Evolutionary conservation across 495 filamentous ascomycete genomes (phyloP), one percentile per base, ranked within the genome.

Genomic region (Penicillium psychrofluorescens): DNA sequence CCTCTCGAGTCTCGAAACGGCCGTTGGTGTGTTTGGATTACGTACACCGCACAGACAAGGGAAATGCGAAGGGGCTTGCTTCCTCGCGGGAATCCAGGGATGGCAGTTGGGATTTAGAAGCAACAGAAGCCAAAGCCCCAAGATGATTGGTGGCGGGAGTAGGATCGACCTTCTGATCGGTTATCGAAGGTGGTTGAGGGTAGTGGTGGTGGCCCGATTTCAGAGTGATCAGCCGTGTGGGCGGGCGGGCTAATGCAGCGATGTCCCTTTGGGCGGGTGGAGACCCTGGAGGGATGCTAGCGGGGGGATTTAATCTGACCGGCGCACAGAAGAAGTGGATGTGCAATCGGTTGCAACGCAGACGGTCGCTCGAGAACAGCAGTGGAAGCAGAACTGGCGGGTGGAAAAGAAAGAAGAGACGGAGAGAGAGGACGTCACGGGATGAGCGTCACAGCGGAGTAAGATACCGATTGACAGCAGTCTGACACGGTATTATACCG

Each of bases 221-320:
- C 48, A 62, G 56, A 47, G 54, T 37, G 62, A 66, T 66, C 62
- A 60, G 55, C 62, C 22, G 22, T 54, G 54, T 54, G 58, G 48
- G 51, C 40, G 49, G 49, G 49, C 45, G 51, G 53, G 52, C 61
- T 62, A 61, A 59, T 62, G 58, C 58, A 64, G 55, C 55, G 61
- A 52, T 52, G 48, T 41, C 48, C 40, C 54, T 59, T 56, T 11
- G 49, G 52, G 48, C 36, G 40, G 46, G 56, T 59, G 56, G 56
- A 41, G 56, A 56, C 56, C 44, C 43, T 36, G 41, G 27, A 41
- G n/a, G 9, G 31, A 33, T 33, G 31, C 31, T 33, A 33, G 31
- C n/a, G 31, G 31, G 9, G 9, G 32, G 7, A 34, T 34, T 12
- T 3, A 34, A 34, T 34, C 32, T 34, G 32, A 22, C 22, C 22